Percentiles rank a stretch among this genome's conserved stretches.
phyloP scores from a whole-genome alignment of 345 rosid species.

The Bruguiera parviflora region DNA sequence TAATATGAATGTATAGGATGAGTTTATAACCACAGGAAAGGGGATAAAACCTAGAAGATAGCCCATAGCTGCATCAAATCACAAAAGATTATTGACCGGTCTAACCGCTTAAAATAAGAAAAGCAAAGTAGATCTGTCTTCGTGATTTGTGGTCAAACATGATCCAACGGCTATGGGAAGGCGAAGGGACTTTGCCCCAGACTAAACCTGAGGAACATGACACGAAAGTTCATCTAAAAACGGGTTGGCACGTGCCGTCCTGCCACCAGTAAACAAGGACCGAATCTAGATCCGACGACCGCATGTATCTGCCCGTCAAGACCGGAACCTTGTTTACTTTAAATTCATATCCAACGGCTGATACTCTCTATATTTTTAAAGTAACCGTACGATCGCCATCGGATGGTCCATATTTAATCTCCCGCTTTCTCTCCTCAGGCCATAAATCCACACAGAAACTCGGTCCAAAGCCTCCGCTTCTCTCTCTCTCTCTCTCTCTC shows the following conservation, averaged over 20 bases:
- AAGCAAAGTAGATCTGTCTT: too few relatives aligned
- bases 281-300: conserved; percentile 61
- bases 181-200: neutral
- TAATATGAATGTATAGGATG: too few relatives aligned
- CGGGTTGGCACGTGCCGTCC: conserved; percentile 63
- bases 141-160: neutral
- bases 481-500: neutral
- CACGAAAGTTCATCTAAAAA: neutral
- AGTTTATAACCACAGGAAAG: too few relatives aligned
- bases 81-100: too few relatives aligned
- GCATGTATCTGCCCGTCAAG: conserved; percentile 37
- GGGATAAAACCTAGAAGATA: too few relatives aligned
- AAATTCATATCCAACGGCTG: conserved; percentile 46
- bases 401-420: conserved; percentile 45
- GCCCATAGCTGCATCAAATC: too few relatives aligned
- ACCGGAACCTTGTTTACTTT: conserved; percentile 29
- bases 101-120: too few relatives aligned
- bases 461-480: conserved; percentile 19
- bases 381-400: conserved; percentile 41
- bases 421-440: conserved; percentile 22
- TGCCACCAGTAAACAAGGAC: conserved; percentile 36
- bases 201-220: too few relatives aligned
- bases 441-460: conserved; percentile 34
- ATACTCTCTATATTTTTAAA: neutral
- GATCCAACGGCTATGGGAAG: conserved; percentile 9